Conservation (phyloP, 2,329 filamentous ascomycete species). For the Penicillium sp. region DNA sequence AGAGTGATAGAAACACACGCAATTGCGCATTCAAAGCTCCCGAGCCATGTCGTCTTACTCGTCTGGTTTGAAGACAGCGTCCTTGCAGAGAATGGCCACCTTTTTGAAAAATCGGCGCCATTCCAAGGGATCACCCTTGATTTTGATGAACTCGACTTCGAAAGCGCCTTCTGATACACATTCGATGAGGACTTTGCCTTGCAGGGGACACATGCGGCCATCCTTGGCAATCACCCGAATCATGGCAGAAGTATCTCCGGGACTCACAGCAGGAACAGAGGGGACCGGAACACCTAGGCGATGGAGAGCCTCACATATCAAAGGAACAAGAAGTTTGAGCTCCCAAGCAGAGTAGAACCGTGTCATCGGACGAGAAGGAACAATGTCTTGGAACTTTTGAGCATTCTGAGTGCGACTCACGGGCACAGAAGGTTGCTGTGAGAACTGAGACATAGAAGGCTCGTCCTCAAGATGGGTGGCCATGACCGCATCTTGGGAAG, state of each 20-base stretch:
- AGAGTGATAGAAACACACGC: no score
- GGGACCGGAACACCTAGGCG: constrained; percentile 74
- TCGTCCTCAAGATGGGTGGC: constrained; percentile 71
- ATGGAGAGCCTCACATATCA: constrained; percentile 74
- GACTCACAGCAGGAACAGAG: constrained; percentile 40
- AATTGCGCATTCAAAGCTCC: no score
- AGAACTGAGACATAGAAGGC: constrained; percentile 78
- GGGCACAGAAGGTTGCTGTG: constrained; percentile 68
- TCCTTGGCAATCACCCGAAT: constrained; percentile 67
- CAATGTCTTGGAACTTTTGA: constrained; percentile 80
- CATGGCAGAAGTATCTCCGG: constrained; percentile 50
- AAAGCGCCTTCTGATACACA: constrained; percentile 55
- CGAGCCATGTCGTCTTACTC: constrained; percentile 15
- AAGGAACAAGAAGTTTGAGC: constrained; percentile 66
- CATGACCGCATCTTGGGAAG: constrained; percentile 40
- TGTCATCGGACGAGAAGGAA: constrained; percentile 78
- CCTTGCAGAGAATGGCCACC: constrained; percentile 78
- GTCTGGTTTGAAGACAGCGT: constrained; percentile 65
- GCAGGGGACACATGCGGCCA: constrained; percentile 46
- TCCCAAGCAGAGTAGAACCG: constrained; percentile 86
- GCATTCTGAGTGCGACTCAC: constrained; percentile 84
- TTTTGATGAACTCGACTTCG: constrained; percentile 87
- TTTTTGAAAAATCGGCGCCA: constrained; percentile 98
- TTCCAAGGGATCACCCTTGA: constrained; percentile 91
- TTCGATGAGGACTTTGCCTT: constrained; percentile 43